These are phyloP conservation scores for Colletotrichum musicola DNA, from an alignment of 2,329 filamentous ascomycete genomes.

Conservation along the genomic window DNA sequence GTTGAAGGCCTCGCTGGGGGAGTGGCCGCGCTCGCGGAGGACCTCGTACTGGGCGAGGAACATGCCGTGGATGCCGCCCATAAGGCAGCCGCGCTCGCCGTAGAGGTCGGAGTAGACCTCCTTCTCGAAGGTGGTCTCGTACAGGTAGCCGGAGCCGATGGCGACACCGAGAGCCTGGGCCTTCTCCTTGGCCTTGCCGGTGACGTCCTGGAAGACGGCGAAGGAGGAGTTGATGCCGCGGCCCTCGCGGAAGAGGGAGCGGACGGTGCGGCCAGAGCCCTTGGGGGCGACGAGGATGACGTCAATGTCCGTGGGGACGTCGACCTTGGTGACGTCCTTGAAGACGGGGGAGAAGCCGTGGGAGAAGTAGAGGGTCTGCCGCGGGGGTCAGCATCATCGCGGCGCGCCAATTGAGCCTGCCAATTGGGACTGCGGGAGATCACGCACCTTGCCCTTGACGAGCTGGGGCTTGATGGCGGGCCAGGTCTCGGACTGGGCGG, in stretches of 20 bases:
- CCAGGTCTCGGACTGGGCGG: conserved; percentile 99
- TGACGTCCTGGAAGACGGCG: conserved; percentile 98
- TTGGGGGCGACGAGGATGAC: conserved; percentile 99
- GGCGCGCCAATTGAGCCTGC: neutral
- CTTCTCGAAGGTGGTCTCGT: conserved; percentile 99
- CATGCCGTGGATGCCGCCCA: conserved; percentile 99
- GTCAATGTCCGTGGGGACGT: conserved; percentile 94
- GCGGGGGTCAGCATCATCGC: conserved; percentile 41
- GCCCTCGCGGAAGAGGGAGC: conserved; percentile 98
- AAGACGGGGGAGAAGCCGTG: conserved; percentile 99
- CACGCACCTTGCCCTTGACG: conserved; percentile 93
- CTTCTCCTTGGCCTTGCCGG: conserved; percentile 98
- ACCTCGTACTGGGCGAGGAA: conserved; percentile 99
- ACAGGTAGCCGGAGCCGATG: conserved; percentile 97
- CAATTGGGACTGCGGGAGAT: conserved; percentile 10
- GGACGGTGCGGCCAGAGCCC: conserved; percentile 98
- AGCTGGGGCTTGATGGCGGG: conserved; percentile 97
- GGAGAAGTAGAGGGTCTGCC: conserved; percentile 98
- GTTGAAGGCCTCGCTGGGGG: conserved; percentile 99
- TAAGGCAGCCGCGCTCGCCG: conserved; percentile 99
- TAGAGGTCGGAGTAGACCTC: conserved; percentile 99
- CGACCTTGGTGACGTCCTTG: conserved; percentile 99
- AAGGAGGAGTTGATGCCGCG: conserved; percentile 99
- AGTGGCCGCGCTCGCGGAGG: conserved; percentile 97
- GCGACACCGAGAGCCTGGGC: conserved; percentile 96